Evolutionary conservation across 2,329 filamentous ascomycete species (phyloP).

Genomic region (Apiospora arundinis): DNA sequence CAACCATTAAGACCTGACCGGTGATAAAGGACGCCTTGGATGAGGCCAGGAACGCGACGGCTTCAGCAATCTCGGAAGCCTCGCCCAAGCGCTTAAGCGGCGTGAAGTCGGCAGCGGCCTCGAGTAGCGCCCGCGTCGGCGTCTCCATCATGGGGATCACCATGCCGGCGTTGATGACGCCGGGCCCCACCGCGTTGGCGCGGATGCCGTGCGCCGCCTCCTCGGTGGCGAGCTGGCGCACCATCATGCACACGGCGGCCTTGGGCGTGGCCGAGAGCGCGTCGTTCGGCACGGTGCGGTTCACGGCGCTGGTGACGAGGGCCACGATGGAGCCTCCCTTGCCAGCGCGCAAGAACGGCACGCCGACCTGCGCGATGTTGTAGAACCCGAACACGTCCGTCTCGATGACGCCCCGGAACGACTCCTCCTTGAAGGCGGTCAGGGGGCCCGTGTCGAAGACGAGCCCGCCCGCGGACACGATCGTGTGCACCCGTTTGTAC

Average conservation of each 20-base stretch:
- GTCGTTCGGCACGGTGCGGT: constrained; percentile 21
- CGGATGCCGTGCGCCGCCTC: constrained; percentile 22
- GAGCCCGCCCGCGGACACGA: constrained; percentile 22
- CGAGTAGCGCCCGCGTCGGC: constrained; percentile 14
- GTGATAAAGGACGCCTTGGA: constrained; percentile 32
- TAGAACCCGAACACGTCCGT: constrained; percentile 23
- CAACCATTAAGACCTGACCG: constrained; percentile 32
- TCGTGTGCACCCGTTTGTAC: constrained; percentile 22
- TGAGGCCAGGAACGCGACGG: constrained; percentile 31
- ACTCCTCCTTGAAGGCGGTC: not conserved
- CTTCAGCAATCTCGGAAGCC: constrained; percentile 30
- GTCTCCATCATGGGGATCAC: constrained; percentile 21
- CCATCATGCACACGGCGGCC: constrained; percentile 21
- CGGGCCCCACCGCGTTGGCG: constrained; percentile 24
- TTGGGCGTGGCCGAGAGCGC: constrained; percentile 24
- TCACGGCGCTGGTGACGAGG: constrained; percentile 18
- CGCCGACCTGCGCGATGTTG: constrained; percentile 24
- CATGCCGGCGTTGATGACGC: constrained; percentile 23
- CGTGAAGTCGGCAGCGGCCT: constrained; percentile 19
- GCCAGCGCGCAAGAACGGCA: constrained; percentile 12
- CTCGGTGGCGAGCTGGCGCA: constrained; percentile 23
- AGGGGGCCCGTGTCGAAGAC: constrained; percentile 21
- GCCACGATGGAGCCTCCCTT: constrained; percentile 22
- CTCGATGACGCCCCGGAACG: constrained; percentile 23
- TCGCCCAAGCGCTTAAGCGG: constrained; percentile 32